phyloP scores from a whole-genome alignment of 495 filamentous ascomycete species.

The Penicillium psychrofluorescens region DNA sequence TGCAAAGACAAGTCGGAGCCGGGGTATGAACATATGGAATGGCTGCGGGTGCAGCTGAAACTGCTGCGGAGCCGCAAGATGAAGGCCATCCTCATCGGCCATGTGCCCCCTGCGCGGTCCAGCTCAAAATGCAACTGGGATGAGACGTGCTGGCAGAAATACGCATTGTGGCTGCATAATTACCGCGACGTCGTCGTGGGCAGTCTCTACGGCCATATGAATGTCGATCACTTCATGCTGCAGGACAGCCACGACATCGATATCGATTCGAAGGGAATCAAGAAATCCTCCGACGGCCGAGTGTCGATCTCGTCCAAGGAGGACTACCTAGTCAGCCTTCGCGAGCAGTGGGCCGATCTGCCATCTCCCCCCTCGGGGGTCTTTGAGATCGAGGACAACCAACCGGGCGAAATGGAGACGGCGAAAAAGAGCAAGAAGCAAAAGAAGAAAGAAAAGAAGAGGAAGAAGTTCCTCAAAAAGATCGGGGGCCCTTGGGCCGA shows the following conservation, averaged over 20 bases:
- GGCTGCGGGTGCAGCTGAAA: slow-evolving; percentile 86
- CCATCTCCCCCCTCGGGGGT: slow-evolving; percentile 44
- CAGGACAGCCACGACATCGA: slow-evolving; percentile 78
- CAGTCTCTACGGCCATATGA: slow-evolving; percentile 90
- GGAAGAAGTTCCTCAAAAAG: slow-evolving; percentile 51
- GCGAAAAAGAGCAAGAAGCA: slow-evolving; percentile 30
- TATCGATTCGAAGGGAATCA: slow-evolving; percentile 14
- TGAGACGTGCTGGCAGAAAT: slow-evolving; percentile 96
- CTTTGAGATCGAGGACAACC: slow-evolving; percentile 7
- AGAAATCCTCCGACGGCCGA: slow-evolving; percentile 9
- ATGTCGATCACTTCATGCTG: slow-evolving; percentile 94
- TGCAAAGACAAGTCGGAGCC: slow-evolving; percentile 71
- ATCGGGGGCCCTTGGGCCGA: slow-evolving; percentile 78
- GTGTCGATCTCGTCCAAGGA: slow-evolving; percentile 57
- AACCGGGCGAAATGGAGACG: slow-evolving; percentile 9
- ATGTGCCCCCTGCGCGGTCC: slow-evolving; percentile 85
- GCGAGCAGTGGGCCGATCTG: slow-evolving; percentile 68
- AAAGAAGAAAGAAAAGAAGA: slow-evolving; percentile 41
- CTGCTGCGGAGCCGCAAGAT: slow-evolving; percentile 74
- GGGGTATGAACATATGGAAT: slow-evolving; percentile 92
- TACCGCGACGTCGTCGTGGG: slow-evolving; percentile 85
- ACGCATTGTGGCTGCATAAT: slow-evolving; percentile 79
- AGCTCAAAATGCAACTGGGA: slow-evolving; percentile 83
- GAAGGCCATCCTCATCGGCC: slow-evolving; percentile 92
- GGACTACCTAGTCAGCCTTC: slow-evolving; percentile 74